Evolutionary conservation across 1,139 yeast species (phyloP).

Genomic region (Geotrichum candidum): DNA sequence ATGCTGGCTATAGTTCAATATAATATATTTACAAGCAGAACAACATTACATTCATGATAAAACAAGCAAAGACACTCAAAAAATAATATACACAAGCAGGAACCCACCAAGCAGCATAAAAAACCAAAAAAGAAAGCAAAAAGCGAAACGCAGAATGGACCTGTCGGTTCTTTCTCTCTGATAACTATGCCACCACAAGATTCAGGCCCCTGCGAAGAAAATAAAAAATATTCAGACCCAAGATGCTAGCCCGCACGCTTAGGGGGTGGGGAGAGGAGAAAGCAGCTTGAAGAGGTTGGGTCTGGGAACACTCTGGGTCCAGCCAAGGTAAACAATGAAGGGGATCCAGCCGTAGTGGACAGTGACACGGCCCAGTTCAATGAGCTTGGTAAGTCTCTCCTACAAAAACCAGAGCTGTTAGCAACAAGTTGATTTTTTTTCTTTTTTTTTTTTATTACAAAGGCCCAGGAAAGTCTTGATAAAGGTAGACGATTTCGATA

Average conservation of each 20-base stretch:
- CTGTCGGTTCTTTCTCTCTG: not conserved
- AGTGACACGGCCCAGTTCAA: conserved; percentile 78
- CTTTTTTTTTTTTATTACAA: too few species aligned
- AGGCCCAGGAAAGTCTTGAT: too few species aligned
- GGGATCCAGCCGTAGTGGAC: conserved; percentile 98
- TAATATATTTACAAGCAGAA: not conserved
- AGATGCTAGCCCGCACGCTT: conserved; percentile 22
- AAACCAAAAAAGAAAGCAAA: not conserved
- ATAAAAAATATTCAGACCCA: too few species aligned
- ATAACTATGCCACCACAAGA: too few species aligned
- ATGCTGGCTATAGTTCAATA: not conserved
- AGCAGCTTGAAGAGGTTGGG: conserved; percentile 72
- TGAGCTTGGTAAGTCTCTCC: conserved; percentile 80
- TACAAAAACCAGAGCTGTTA: conserved; percentile 14
- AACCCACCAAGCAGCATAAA: not conserved
- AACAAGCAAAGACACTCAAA: not conserved
- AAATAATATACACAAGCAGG: not conserved
- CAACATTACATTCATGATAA: not conserved
- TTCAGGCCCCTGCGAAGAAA: too few species aligned
- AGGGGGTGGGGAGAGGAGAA: conserved; percentile 73
- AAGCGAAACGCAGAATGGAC: not conserved
- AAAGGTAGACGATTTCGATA: too few species aligned
- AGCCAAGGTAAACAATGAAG: conserved; percentile 84
- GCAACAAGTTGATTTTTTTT: not conserved
- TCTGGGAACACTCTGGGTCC: conserved; percentile 79